Percentiles rank a stretch among this genome's conserved stretches.
phyloP scores from a whole-genome alignment of 495 filamentous ascomycete species.

The Coniosporium apollinis region DNA sequence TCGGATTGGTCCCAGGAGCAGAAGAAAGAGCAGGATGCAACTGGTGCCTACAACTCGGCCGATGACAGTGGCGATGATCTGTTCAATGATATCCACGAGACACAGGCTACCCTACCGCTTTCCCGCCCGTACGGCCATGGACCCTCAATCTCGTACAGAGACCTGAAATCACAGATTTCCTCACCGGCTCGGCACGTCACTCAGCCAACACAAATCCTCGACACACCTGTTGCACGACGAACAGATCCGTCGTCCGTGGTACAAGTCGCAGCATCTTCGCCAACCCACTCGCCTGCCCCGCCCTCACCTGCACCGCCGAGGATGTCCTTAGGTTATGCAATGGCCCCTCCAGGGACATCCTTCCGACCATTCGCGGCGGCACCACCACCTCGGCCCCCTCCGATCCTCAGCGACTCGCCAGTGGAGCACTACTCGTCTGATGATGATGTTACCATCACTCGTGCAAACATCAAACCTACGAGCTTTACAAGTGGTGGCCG shows the following conservation, averaged over 20 bases:
- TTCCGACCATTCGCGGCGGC: slow-evolving; percentile 31
- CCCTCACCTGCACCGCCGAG: slow-evolving; percentile 30
- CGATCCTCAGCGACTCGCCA: slow-evolving; percentile 11
- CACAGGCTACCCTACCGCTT: slow-evolving; percentile 43
- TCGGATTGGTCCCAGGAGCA: slow-evolving; percentile 30
- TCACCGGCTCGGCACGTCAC: slow-evolving; percentile 6
- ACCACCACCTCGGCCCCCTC: slow-evolving; percentile 8
- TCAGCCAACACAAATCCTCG: slow-evolving; percentile 12
- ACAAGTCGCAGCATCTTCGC: slow-evolving; percentile 76
- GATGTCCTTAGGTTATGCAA: slow-evolving; percentile 32
- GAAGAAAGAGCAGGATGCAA: slow-evolving; percentile 30
- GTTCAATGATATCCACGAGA: slow-evolving; percentile 35
- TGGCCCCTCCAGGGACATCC: slow-evolving; percentile 65
- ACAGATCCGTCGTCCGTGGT: slow-evolving; percentile 34
- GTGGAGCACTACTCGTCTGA: slow-evolving; percentile 11
- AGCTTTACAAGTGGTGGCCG: slow-evolving; percentile 13
- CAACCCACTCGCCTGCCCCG: slow-evolving; percentile 29
- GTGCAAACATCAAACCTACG: slow-evolving; percentile 21
- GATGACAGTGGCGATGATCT: slow-evolving; percentile 40
- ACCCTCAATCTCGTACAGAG: too few relatives aligned
- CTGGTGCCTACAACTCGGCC: slow-evolving; percentile 25
- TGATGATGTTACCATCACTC: slow-evolving; percentile 11
- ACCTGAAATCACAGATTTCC: slow-evolving; percentile 1
- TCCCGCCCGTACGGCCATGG: too few relatives aligned
- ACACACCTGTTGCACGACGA: not conserved